Base-by-base conservation (phyloP, 768 basidiomycete species). In the Agaricus sinodeliciosus region DNA sequence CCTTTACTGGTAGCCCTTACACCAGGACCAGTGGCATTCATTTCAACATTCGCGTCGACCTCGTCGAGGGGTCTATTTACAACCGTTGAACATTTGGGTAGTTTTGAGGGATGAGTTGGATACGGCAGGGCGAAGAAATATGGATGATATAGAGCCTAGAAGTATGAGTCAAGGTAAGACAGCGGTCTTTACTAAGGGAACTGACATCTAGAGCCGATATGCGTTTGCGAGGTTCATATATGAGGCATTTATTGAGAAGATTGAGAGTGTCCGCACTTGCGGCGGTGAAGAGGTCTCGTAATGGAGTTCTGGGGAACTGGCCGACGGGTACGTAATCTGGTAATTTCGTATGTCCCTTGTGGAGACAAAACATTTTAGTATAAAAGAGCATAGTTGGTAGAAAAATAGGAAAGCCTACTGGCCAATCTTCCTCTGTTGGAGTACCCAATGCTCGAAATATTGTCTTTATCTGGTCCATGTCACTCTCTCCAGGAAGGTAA, bases 391-490 rank as follows among this genome's bases (percentile, higher is more conserved):
- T 48, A 18, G 36, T 37, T 12, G 47, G 36, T 26, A 9, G 15
- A 34, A 25, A 52, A 19, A 12, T n/a, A 11, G 42, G 40, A 42
- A 31, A 31, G 28, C 82, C 53, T 69, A 93, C 93, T 1, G 94
- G 95, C 96, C 96, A 99, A 19, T 97, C 95, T 48, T 92, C 87
- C 65, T 98, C 96, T 0, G 92, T 89, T 1, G 96, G 96, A 8
- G 95, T 94, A 0, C 96, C 96, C 22, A 99, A 77, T 0, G 95
- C 96, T 43, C 88, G 84, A 65, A 96, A 98, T 48, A 84, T 94
- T 34, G 87, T 91, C 66, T 94, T 94, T 28, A 99, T 70, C 64
- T 99, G 96, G 67, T 96, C 95, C 81, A 99, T 87, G 66, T 98
- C 96, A 48, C 83, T 88, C 59, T 96, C 94, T 15, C 94, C 96